These are phyloP conservation scores for Amaranthus hypochondriacus DNA, from an alignment of 148 eudicot genomes.

Conservation along the genomic window DNA sequence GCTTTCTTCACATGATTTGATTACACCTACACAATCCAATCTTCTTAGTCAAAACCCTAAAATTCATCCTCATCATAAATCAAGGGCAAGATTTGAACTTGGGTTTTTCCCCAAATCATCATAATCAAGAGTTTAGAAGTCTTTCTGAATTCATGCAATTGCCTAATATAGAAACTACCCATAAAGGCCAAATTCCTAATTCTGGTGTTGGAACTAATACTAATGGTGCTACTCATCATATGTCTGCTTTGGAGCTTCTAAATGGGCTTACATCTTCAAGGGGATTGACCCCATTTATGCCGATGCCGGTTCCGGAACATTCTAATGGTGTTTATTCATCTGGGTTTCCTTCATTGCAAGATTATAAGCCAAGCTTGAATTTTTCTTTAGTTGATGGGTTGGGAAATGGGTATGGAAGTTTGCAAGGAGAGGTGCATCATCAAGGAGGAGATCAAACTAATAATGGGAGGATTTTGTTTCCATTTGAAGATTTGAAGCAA, in stretches of 20 bases:
- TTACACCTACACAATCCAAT: neutral
- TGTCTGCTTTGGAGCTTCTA: conserved; percentile 66
- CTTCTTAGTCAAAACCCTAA: conserved; percentile 41
- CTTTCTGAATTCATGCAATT: conserved; percentile 69
- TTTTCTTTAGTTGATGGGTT: conserved; percentile 57
- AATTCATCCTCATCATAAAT: conserved; percentile 14
- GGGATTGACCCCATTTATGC: conserved; percentile 55
- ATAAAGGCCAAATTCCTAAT: conserved; percentile 17
- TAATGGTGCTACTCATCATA: conserved; percentile 5
- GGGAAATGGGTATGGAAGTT: conserved; percentile 35
- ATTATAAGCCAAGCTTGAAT: conserved; percentile 44
- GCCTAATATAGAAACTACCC: conserved; percentile 43
- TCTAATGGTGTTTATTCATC: conserved; percentile 43
- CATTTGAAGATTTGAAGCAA: conserved; percentile 66
- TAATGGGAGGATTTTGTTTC: conserved; percentile 58
- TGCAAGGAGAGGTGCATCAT: conserved; percentile 22
- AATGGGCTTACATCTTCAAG: conserved; percentile 59
- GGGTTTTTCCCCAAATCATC: conserved; percentile 46
- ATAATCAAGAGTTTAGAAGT: conserved; percentile 42
- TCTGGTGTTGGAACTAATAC: neutral
- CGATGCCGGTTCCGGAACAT: conserved; percentile 33
- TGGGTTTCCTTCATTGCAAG: conserved; percentile 37
- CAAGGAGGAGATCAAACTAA: conserved; percentile 9
- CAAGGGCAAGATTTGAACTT: conserved; percentile 79
- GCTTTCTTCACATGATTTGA: conserved; percentile 27